Evolutionary conservation across 2,329 filamentous ascomycete species (phyloP), one percentile per base, ranked within the genome.

Genomic region (Nothophoma quercina): DNA sequence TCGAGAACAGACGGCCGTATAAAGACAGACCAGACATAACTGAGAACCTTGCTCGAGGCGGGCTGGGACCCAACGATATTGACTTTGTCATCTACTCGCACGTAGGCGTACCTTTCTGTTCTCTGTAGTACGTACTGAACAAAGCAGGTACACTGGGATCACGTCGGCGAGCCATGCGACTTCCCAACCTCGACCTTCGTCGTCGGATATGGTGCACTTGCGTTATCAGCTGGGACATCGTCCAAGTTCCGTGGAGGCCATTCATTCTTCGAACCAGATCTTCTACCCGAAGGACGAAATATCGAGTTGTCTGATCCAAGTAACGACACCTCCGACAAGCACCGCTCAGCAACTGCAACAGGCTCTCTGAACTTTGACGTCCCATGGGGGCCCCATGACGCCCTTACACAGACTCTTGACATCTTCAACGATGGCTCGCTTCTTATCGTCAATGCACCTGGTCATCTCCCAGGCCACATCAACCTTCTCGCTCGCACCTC

Each of bases 381-480:
- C 5, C 65, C 73, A 45, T 83, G 81, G 81, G 58, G 73, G 45
- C 69, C 75, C 0, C 62, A 81, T 0, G 76, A 70, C 0, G 68
- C 68, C 1, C 79, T 83, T 33, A 77, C 78, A 1, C 62, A 75
- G 1, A 74, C 73, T 1, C 60, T 83, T 5, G 81, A 84, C 50
- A 48, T 83, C 7, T 80, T 83, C 58, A 68, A 69, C 2, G 82
- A 85, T 53, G 76, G 77, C 0, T 77, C 74, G 5, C 51, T 83
- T 1, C 77, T 75, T 45, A 71, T 83, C 0, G 71, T 84, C 12
- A 74, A 83, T 56, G 76, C 77, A 0, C 82, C 82, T 0, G 82
- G 82, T 0, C 82, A 84, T 63, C 62, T 84, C 0, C 76, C 78
- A 1, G 82, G 82, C 0, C 82, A 84, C 54, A 68, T 84, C 7